phyloP scores from a whole-genome alignment of 495 filamentous ascomycete genomes.

The Penicillium malachiteum region DNA sequence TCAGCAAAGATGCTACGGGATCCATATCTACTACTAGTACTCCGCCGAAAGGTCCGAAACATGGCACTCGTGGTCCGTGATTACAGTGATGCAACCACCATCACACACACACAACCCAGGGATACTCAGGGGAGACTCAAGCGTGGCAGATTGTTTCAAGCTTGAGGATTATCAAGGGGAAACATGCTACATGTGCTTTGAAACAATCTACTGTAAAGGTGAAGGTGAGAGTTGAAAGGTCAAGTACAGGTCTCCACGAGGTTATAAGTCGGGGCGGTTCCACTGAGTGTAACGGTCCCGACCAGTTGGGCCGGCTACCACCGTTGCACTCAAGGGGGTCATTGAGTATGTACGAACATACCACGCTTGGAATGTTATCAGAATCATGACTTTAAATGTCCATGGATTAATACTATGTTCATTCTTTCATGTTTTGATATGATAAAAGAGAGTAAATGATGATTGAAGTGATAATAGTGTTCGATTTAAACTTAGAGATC shows the following conservation, averaged over 20 bases:
- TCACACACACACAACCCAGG: neutral
- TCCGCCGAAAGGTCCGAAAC: conserved; percentile 8
- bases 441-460: too few relatives aligned
- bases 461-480: neutral
- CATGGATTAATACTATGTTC: too few relatives aligned
- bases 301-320: conserved; percentile 38
- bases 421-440: too few relatives aligned
- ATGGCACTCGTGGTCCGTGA: conserved; percentile 6
- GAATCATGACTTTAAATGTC: too few relatives aligned
- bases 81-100: conserved; percentile 11
- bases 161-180: neutral
- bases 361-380: conserved; percentile 20
- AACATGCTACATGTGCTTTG: neutral
- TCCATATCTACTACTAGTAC: neutral
- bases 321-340: conserved; percentile 43
- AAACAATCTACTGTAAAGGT: neutral
- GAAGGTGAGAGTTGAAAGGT: neutral
- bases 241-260: conserved; percentile 12
- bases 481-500: neutral
- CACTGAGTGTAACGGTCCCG: conserved; percentile 39
- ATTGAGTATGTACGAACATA: conserved; percentile 32
- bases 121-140: neutral
- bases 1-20: neutral
- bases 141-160: conserved; percentile 1
- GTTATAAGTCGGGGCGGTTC: conserved; percentile 19